Conservation (phyloP, 2,329 filamentous ascomycete species). For the Cladosporium sp. region DNA sequence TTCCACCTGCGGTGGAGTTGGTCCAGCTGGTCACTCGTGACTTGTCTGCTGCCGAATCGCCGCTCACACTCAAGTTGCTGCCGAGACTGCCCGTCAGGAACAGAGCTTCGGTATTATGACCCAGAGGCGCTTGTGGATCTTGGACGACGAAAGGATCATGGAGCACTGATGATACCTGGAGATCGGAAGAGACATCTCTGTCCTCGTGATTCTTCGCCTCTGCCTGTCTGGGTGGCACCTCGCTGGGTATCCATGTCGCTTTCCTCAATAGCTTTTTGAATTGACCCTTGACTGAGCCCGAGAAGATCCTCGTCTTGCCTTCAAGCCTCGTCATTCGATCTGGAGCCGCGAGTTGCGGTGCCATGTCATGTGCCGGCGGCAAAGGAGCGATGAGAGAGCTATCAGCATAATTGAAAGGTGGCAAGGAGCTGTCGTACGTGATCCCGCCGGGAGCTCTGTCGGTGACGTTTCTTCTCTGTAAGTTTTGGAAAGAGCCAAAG, state of each 20-base stretch:
- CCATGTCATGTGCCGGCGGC: constrained; percentile 8
- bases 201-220: constrained; percentile 25
- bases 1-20: constrained; percentile 57
- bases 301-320: constrained; percentile 46
- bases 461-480: constrained; percentile 18
- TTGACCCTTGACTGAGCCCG: constrained; percentile 57
- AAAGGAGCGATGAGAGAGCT: constrained; percentile 15
- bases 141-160: constrained; percentile 6
- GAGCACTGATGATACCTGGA: not conserved
- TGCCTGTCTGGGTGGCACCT: constrained; percentile 49
- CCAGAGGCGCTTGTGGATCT: not conserved
- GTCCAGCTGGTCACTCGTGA: constrained; percentile 73
- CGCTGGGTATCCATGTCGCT: constrained; percentile 32
- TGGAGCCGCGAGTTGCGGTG: not conserved
- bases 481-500: constrained; percentile 41
- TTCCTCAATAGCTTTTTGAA: constrained; percentile 56
- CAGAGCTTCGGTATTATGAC: not conserved
- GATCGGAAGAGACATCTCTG: not conserved
- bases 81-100: constrained; percentile 37
- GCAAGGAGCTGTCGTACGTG: constrained; percentile 25
- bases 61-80: constrained; percentile 42
- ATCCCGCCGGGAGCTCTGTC: not conserved
- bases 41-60: constrained; percentile 44
- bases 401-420: constrained; percentile 25
- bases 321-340: constrained; percentile 44